A percentile compares a stretch with the other conserved stretches of the same genome.
Conservation (phyloP, 2,329 filamentous ascomycete species). For the Mycosphaerella sp. region DNA sequence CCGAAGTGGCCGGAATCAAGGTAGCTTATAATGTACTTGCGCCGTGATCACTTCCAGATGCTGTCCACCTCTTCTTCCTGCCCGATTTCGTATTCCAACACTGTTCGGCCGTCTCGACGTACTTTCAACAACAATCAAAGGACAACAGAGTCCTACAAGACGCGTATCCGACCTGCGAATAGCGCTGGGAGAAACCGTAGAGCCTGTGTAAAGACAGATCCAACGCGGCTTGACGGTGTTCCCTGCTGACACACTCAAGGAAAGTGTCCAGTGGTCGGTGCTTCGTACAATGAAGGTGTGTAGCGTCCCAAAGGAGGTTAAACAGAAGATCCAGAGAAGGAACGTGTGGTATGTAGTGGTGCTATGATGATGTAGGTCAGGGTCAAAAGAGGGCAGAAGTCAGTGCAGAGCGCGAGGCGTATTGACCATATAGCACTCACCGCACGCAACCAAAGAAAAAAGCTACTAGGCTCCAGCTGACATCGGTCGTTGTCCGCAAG, state of each 20-base stretch:
- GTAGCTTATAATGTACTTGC: no score
- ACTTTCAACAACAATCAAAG: background rate
- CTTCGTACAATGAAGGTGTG: constrained; percentile 18
- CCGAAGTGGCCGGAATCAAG: background rate
- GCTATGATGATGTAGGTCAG: constrained; percentile 16
- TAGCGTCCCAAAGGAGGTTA: constrained; percentile 11
- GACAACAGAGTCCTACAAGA: background rate
- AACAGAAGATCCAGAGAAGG: constrained; percentile 12
- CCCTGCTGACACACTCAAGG: background rate
- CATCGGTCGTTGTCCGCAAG: constrained; percentile 11
- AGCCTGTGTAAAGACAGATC: background rate
- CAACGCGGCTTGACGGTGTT: background rate
- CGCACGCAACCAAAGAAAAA: constrained; percentile 5
- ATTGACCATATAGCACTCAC: constrained; percentile 20
- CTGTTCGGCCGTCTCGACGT: background rate
- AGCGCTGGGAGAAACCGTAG: background rate
- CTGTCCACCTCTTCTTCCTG: background rate
- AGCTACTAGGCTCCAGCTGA: constrained; percentile 20
- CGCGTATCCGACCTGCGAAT: constrained; percentile 7
- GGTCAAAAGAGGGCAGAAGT: constrained; percentile 14
- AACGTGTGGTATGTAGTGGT: constrained; percentile 17
- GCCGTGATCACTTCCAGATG: background rate
- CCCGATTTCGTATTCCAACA: background rate
- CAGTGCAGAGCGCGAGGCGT: constrained; percentile 15
- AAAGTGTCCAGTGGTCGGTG: constrained; percentile 2